phyloP scores from a whole-genome alignment of 2,329 filamentous ascomycete species.

The Colletotrichum endophyticum region DNA sequence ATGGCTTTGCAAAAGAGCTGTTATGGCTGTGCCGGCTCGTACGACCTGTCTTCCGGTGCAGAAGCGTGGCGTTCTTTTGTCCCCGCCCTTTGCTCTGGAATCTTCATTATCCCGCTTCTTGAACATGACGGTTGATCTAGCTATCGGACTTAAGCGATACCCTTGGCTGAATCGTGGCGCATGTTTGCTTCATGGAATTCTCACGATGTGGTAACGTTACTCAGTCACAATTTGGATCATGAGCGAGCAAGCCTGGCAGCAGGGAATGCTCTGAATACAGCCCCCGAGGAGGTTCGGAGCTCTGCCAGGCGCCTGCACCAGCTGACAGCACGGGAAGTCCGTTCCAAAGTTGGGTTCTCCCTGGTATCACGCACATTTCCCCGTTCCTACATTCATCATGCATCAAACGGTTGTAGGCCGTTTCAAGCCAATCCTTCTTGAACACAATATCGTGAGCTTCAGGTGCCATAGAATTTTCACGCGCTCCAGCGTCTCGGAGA shows the following conservation, averaged over 20 bases:
- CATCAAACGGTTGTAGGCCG: not conserved
- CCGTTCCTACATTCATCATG: not conserved
- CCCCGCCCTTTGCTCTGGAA: not conserved
- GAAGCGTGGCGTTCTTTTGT: not conserved
- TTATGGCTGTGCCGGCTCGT: not conserved
- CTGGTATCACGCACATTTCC: not conserved
- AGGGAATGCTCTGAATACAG: not conserved
- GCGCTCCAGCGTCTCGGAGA: not conserved
- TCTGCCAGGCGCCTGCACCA: not conserved
- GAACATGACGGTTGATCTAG: not conserved
- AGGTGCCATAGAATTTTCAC: not conserved
- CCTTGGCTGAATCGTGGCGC: not conserved
- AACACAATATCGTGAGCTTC: not conserved
- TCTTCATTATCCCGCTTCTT: not conserved
- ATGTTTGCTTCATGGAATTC: not conserved
- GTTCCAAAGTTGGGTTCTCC: not conserved
- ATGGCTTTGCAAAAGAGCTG: not conserved
- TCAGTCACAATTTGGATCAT: not conserved
- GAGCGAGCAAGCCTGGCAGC: not conserved
- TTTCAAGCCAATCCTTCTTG: not conserved
- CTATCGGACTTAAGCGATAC: slow-evolving; percentile 4
- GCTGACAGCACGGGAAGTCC: not conserved
- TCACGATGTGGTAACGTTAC: not conserved
- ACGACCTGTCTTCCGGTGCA: not conserved
- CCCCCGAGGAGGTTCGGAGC: not conserved